Conservation (phyloP, 169 alveolate species). For the Cryptosporidium felis region DNA sequence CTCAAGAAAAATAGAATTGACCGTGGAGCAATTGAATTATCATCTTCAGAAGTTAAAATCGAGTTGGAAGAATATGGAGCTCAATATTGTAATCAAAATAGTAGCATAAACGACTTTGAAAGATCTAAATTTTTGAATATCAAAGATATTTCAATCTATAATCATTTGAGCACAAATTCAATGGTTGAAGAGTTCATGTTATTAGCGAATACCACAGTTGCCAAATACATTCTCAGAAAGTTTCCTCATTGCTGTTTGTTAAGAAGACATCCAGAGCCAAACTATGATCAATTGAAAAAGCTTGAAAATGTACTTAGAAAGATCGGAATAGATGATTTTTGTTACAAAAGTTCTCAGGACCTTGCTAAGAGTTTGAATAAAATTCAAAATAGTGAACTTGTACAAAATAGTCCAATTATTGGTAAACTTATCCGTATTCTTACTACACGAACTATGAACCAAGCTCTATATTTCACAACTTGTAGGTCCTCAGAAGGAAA, state of each 20-base stretch:
- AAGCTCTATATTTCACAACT: conserved; percentile 87
- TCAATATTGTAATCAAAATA: conserved; percentile 1
- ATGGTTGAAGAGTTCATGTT: conserved; percentile 99
- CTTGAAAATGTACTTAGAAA: conserved; percentile 85
- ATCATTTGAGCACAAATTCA: conserved; percentile 74
- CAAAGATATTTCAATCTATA: conserved; percentile 20
- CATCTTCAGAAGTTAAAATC: conserved; percentile 94
- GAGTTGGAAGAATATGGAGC: conserved; percentile 85
- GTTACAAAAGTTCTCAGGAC: conserved; percentile 85
- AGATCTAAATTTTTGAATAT: not conserved
- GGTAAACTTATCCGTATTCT: conserved; percentile 89
- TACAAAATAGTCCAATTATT: conserved; percentile 83
- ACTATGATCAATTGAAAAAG: conserved; percentile 89
- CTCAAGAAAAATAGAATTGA: conserved; percentile 88
- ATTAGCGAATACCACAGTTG: conserved; percentile 97
- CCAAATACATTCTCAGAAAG: conserved; percentile 84
- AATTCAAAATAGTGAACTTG: conserved; percentile 76
- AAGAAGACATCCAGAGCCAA: conserved; percentile 96
- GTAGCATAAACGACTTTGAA: not conserved
- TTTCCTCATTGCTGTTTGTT: conserved; percentile 92
- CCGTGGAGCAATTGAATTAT: conserved; percentile 94
- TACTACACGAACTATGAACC: conserved; percentile 95
- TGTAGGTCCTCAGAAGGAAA: conserved; percentile 61
- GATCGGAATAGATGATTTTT: conserved; percentile 80
- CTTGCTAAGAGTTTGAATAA: conserved; percentile 88